Evolutionary conservation across 2,329 filamentous ascomycete species (phyloP), one percentile per base, ranked within the genome.

Genomic region (Exophiala oligosperma): DNA sequence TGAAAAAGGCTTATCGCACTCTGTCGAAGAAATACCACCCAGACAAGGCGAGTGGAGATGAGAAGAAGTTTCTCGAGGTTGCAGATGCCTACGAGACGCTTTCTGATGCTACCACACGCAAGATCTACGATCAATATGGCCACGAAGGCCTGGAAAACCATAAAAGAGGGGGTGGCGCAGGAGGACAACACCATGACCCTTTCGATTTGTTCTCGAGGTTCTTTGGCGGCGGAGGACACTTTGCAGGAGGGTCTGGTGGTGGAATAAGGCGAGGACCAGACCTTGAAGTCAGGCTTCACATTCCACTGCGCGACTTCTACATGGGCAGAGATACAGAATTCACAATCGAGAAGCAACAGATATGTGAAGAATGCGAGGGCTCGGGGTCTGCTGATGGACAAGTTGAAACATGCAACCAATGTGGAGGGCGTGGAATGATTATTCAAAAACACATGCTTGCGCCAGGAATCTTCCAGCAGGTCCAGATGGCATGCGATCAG

Each of bases 401-500:
- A 53, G 90, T 95, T 26, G 89, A 96, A 53, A 89, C 83, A 2
- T 99, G 94, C 73, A 74, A 79, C 43, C 80, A 84, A 65, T 99
- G 94, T 71, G 77, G 80, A 40, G 94, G 94, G 12, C 88, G 90
- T 49, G 94, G 94, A n/a, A 80, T 92, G 54, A 81, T 90, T 56
- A 86, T 97, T 64, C 84, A 92, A 74, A 93, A 94, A 75, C 91
- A 96, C 69, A 90, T 93, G 84, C 83, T 99, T 43, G 93, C 92
- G 0, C 94, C 94, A 0, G 94, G 94, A n/a, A 96, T 99, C 78
- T 96, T 92, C 81, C 94, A 97, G 79, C 94, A 99, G 77, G 86
- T 97, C 67, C 94, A 99, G 79, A 88, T 88, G 74, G 84, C 88
- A 62, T 99, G 94, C 74, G 92, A 97, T 70, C 84, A 83, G 61